Percentiles rank a stretch among this genome's conserved stretches.
Conservation (phyloP, 495 filamentous ascomycete species). For the Penicillium parvum region DNA sequence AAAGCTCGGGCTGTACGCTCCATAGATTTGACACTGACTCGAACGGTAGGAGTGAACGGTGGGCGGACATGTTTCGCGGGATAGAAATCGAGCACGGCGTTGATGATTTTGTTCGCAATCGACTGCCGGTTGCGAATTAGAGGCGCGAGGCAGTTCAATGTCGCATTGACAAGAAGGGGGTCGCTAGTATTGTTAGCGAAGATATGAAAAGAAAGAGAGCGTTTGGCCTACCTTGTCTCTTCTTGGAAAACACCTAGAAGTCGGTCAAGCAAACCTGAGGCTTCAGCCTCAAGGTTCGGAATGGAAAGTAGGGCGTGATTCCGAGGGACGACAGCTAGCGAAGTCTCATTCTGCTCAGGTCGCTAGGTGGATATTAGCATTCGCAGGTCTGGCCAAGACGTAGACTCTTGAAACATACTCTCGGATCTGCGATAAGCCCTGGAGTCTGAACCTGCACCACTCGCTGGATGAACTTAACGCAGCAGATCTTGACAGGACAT, state of each 20-base stretch:
- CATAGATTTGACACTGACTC: slow-evolving; percentile 84
- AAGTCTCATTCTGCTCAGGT: slow-evolving; percentile 82
- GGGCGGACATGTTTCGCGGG: slow-evolving; percentile 72
- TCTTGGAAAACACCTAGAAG: slow-evolving; percentile 85
- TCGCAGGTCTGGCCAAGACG: slow-evolving; percentile 1
- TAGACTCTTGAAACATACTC: slow-evolving; percentile 51
- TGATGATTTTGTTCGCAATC: slow-evolving; percentile 79
- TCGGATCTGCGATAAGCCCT: slow-evolving; percentile 74
- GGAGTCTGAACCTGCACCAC: slow-evolving; percentile 90
- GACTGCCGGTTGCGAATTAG: slow-evolving; percentile 76
- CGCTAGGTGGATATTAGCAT: slow-evolving; percentile 49
- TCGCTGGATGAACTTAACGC: slow-evolving; percentile 93
- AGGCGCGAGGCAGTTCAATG: slow-evolving; percentile 77
- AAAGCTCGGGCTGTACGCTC: slow-evolving; percentile 84
- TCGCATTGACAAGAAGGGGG: slow-evolving; percentile 84
- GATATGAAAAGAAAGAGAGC: slow-evolving; percentile 1
- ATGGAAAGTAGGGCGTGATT: slow-evolving; percentile 74
- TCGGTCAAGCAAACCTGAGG: slow-evolving; percentile 81
- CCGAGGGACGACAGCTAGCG: slow-evolving; percentile 75
- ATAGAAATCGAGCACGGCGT: slow-evolving; percentile 84
- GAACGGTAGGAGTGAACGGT: slow-evolving; percentile 71
- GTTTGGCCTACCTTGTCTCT: slow-evolving; percentile 60
- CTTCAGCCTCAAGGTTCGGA: slow-evolving; percentile 82
- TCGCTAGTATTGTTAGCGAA: slow-evolving; percentile 52
- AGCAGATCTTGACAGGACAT: slow-evolving; percentile 77